Evolutionary conservation across 164 flowering plant species (phyloP), one percentile per base, ranked within the genome.

Genomic region (Vitis labrusca): DNA sequence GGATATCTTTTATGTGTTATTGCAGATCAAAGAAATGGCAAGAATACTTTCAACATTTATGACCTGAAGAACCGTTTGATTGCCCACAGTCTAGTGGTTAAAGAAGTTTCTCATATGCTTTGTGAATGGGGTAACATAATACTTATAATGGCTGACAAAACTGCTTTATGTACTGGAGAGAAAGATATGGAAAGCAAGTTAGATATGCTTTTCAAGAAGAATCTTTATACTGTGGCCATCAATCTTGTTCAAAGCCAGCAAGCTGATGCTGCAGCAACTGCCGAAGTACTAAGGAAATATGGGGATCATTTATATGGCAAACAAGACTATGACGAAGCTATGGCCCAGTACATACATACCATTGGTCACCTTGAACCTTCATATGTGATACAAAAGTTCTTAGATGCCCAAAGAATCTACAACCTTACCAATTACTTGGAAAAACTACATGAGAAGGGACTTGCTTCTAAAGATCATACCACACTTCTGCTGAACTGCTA

Each of bases 161-260:
- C 97, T 3, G 89, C 83, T 68, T 69, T 93, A 66, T 85, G 90
- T 66, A 80, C 93, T 56, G 98, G 91, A 61, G 99, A 95, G 78
- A 95, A 95, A 78, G 99, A 95, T 75, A 95, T 95, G 99, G 99
- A 91, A 80, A 95, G 99, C 90, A 95, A 95, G 74, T 82, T 95
- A 83, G 99, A 95, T 78, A 88, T 95, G 96, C 94, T 95, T 62
- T 95, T 91, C 81, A 95, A 91, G 84, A 96, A 96, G 76, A 96
- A 92, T 79, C 91, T 93, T 3, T 96, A 96, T 70, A 81, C 98
- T 27, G 95, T 96, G 54, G 99, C 99, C 13, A 91, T 96, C 60
- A 92, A 96, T 84, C 91, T 96, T 74, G 99, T 96, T 50, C 98
- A 88, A 68, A 93, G 86, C 76, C 97, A 93, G 75, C 97, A 96